Evolutionary conservation across 352 stramenopile genomes (phyloP), one percentile per base, ranked within the genome.

Genomic region (Phytophthora cactorum): DNA sequence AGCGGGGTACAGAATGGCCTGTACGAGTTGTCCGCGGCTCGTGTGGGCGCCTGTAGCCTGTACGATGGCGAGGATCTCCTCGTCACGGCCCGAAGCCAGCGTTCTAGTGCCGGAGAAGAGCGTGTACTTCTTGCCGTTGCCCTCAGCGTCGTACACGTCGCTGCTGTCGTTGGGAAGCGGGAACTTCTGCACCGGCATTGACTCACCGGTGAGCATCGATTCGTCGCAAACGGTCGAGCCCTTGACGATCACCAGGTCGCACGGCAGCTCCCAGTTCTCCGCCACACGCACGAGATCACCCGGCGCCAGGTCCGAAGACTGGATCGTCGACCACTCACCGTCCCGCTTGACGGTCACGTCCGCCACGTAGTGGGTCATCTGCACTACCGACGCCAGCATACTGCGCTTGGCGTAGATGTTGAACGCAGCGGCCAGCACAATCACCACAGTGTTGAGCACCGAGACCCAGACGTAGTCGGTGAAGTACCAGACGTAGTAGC

Each of bases 111-210:
- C 92, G 12, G 90, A 89, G 57, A 91, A 97, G 3, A 98, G 75
- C 31, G 90, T 97, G 71, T 96, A 84, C 63, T 90, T 90, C 69
- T 96, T 95, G 62, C 90, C 81, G 11, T 50, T 70, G 44, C 81
- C 82, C 14, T 86, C 68, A 6, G 75, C 55, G 14, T 78, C 70
- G 73, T 90, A 92, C 31, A 86, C 79, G 27, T 88, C 67, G 28
- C 51, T 68, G 60, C 75, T 88, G 52, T 82, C 72, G 32, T 74
- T 70, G 0, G 82, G 81, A 15, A 89, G 50, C 8, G 82, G 81
- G 66, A 89, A 88, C 66, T 97, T 98, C 50, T 88, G 82, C 45
- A 97, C 88, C 1, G 91, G 91, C 74, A 95, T 96, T 12, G 90
- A 92, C 60, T 94, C 86, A 34, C 86, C 86, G 10, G 84, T 94